Evolutionary conservation across 2,329 filamentous ascomycete genomes (phyloP).

Genomic region (Penicillium sp.): DNA sequence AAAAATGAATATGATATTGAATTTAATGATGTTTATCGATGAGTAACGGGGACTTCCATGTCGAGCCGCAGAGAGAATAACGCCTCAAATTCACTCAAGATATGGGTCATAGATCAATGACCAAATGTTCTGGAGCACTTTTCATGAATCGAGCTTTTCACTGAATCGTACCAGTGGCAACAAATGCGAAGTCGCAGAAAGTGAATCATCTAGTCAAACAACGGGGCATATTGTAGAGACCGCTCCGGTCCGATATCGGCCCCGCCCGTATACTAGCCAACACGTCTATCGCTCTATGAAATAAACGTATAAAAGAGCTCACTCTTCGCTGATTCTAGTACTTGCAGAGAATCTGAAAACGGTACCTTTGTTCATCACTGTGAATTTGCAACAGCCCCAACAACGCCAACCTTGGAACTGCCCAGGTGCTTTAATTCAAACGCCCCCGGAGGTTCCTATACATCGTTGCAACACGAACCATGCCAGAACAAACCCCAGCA

Average conservation of each 20-base stretch:
- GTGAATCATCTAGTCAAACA: neutral
- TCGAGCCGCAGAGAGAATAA: too few species aligned
- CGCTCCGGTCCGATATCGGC: slow-evolving; percentile 11
- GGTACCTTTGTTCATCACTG: too few species aligned
- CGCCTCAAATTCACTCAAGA: too few species aligned
- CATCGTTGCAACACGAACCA: neutral
- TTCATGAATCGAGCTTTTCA: too few species aligned
- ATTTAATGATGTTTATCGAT: too few species aligned
- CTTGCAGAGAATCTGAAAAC: too few species aligned
- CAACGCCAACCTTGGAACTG: too few species aligned
- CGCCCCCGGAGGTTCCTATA: neutral
- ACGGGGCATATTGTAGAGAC: neutral
- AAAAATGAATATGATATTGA: too few species aligned
- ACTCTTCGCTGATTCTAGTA: neutral
- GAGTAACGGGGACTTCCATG: too few species aligned
- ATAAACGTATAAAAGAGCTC: neutral
- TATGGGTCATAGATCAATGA: too few species aligned
- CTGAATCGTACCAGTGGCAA: neutral
- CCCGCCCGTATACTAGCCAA: neutral
- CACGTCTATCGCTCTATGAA: neutral
- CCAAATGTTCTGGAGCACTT: too few species aligned
- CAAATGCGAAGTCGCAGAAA: neutral
- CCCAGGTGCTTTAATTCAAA: neutral
- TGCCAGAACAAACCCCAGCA: neutral
- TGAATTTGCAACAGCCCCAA: too few species aligned